These are phyloP conservation scores for Hygrophorus pudorinus DNA, from an alignment of 768 basidiomycete species.

Conservation along the genomic window DNA sequence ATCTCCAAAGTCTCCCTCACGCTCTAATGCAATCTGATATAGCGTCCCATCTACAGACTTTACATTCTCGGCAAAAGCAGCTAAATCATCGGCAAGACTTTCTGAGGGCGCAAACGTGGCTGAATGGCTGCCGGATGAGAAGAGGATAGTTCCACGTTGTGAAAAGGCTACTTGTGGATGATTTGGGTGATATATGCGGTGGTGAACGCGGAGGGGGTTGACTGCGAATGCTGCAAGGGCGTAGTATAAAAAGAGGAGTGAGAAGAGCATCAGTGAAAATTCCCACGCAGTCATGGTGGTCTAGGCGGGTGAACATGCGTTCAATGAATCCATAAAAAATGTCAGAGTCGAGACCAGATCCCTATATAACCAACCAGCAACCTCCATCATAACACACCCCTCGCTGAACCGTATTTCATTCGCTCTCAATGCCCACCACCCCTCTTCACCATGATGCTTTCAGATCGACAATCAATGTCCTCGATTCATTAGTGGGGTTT, in stretches of 20 bases:
- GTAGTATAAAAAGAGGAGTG: slow-evolving; percentile 12
- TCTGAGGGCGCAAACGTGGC: slow-evolving; percentile 30
- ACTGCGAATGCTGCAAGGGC: slow-evolving; percentile 9
- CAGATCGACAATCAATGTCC: slow-evolving; percentile 42
- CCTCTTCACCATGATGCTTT: slow-evolving; percentile 21
- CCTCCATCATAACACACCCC: slow-evolving; percentile 7
- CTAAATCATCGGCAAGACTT: slow-evolving; percentile 37
- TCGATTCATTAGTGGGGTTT: slow-evolving; percentile 55
- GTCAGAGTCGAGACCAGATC: neutral
- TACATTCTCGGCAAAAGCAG: slow-evolving; percentile 29
- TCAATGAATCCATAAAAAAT: neutral
- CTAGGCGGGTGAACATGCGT: neutral
- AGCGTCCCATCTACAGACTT: slow-evolving; percentile 32
- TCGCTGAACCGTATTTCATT: slow-evolving; percentile 22
- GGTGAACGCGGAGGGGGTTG: slow-evolving; percentile 27
- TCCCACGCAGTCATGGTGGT: slow-evolving; percentile 1
- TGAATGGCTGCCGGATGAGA: slow-evolving; percentile 19
- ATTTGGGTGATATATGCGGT: slow-evolving; percentile 44
- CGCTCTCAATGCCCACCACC: slow-evolving; percentile 20
- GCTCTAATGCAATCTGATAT: slow-evolving; percentile 67
- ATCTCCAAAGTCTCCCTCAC: slow-evolving; percentile 28
- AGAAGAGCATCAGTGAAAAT: slow-evolving; percentile 4
- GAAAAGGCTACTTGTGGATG: slow-evolving; percentile 27
- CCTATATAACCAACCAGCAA: too few species aligned
- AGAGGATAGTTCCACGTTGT: slow-evolving; percentile 30